Base-by-base conservation (phyloP, 2,329 filamentous ascomycete species). In the Monilinia fructigena region DNA sequence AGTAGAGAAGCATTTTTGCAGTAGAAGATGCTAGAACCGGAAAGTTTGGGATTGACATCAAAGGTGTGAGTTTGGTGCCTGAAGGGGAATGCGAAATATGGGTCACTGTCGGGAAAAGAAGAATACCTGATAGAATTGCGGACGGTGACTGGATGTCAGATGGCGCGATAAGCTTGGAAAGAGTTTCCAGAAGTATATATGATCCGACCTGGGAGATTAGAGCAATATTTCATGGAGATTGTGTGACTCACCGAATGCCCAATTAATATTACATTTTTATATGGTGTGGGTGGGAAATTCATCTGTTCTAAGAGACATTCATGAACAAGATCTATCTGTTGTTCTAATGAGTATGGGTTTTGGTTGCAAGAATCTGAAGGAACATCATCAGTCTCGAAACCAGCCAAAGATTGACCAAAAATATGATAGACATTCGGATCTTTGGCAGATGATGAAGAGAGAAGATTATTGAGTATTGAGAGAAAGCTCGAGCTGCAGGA, bases 81-180 rank as follows among this genome's bases (percentile, higher is more conserved):
- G 81, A 86, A 0, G 83, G 81, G 1, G 87, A 90, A 66, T 79
- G 77, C 12, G 86, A 85, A 69, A 93, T 87, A 77, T 92, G 85
- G n/a, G 87, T 83, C 48, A 93, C 82, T 1, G 90, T 92, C 1
- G 90, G 89, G 75, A 92, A 92, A 23, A 93, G 81, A 66, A 93
- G 80, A 53, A 92, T 80, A 1, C 83, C 89, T 38, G 63, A 65
- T 20, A 65, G 20, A 6, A 26, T n/a, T 38, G 63, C 31, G 0
- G 54, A 38, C 7, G 28, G 82, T 79, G 47, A 75, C 23, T 69
- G 16, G 0, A 55, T 50, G 0, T 69, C 69, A 1, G 62, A 50
- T n/a, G 55, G 63, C 45, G 69, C 67, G 12, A 67, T 61, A 3
- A 75, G 70, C 18, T 72, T 66, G 68, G 86, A 80, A 58, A 91